phyloP scores from a whole-genome alignment of 345 rosid genomes.

The Salix brachista region DNA sequence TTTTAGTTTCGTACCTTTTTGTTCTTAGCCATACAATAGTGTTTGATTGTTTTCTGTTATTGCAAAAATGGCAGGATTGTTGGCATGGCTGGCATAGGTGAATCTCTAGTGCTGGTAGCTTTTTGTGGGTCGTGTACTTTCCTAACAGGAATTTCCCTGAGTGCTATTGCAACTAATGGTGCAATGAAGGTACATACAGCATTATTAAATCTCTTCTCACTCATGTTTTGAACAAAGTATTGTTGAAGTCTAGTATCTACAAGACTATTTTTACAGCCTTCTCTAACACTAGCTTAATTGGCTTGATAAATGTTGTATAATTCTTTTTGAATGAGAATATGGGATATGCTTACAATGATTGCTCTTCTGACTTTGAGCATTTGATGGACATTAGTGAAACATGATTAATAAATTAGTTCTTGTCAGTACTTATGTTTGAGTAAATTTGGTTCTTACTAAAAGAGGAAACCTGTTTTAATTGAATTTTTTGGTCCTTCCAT shows the following conservation, averaged over 20 bases:
- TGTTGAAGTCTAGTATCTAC: background rate
- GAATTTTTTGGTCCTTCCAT: background rate
- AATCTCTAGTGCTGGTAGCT: slow-evolving; percentile 70
- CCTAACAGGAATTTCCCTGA: slow-evolving; percentile 83
- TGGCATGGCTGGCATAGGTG: slow-evolving; percentile 96
- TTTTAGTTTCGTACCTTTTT: background rate
- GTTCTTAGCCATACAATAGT: background rate
- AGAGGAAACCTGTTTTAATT: background rate
- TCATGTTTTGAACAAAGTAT: background rate
- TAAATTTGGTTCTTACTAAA: background rate
- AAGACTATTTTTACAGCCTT: background rate
- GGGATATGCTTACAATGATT: background rate
- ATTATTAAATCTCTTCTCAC: background rate
- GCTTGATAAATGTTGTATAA: background rate
- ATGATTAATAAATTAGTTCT: background rate
- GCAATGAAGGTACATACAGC: slow-evolving; percentile 85
- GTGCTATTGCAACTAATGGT: slow-evolving; percentile 99
- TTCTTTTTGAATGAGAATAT: background rate
- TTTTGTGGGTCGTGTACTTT: slow-evolving; percentile 93
- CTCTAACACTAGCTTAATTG: background rate
- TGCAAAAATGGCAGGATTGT: slow-evolving; percentile 65
- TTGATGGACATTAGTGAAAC: background rate
- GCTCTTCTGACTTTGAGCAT: background rate
- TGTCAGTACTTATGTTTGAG: background rate
- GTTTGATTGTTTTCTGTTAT: background rate